Evolutionary conservation across 257 asterid genomes (phyloP), one percentile per base, ranked within the genome.

Genomic region (Solanum commersonii): DNA sequence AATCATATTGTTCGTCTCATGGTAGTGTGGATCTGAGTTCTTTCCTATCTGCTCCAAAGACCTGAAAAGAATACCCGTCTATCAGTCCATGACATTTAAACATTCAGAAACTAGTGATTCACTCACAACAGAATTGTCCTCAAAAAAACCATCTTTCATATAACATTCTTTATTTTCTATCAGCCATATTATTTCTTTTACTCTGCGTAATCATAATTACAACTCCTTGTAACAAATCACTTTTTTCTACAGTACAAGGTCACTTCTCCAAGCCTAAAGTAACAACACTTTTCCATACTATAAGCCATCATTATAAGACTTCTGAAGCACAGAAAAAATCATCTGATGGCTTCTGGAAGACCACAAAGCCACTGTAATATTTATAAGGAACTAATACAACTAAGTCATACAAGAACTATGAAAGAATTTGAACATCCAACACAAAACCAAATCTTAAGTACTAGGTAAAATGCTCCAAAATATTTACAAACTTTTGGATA

Each of bases 1-100:
- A n/a, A 25, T 8, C 35, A n/a, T 40, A 40, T 77, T 22, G 2
- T 87, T 40, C 49, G 81, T 46, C 86, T 96, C 93, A 96, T 15
- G 99, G 98, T 88, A 96, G 98, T 72, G 84, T 89, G 5, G 93
- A 88, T 90, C 96, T 94, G 84, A 96, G 56, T 88, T 95, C 98
- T 92, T 94, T 96, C 90, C 97, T 93, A 90, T 95, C 98, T 56
- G 97, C 95, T 90, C 99, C 98, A 86, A 88, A 95, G 4, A 96
- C 89, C 99, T 96, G 98, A 90, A 91, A 89, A 3, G 84, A 42
- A 49, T 46, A 83, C 42, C 49, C 25, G 15, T 20, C 68, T 42
- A 44, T 88, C 31, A 78, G 90, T 84, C 70, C 46, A 4, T 70
- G 38, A 20, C 22, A 29, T 42, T 35, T 42, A 42, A 20, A 29